These are phyloP conservation scores for Phytophthora ohioensis DNA, from an alignment of 352 stramenopile genomes.

Conservation along the genomic window DNA sequence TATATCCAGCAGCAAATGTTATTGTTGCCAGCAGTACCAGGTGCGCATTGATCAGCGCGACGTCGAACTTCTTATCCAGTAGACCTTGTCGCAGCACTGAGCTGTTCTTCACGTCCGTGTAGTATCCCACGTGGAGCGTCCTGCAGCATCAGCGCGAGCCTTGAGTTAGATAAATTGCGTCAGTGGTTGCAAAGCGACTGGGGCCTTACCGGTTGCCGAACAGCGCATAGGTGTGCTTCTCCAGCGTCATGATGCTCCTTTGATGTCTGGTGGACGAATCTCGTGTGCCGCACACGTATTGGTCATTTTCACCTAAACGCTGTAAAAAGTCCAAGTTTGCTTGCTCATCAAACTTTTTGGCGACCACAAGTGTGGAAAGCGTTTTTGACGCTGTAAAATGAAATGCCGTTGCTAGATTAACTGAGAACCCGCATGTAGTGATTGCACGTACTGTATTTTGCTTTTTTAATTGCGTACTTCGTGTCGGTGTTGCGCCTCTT, in stretches of 20 bases:
- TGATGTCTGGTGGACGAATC: neutral
- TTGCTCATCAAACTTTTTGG: neutral
- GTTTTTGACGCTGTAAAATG: too few species aligned
- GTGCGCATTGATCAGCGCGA: constrained; percentile 77
- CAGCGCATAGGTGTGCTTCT: constrained; percentile 72
- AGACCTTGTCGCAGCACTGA: constrained; percentile 60
- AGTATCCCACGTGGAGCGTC: constrained; percentile 79
- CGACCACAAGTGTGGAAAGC: too few species aligned
- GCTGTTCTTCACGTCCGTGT: constrained; percentile 79
- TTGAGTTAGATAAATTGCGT: neutral
- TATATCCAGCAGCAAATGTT: constrained; percentile 9
- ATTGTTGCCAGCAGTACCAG: constrained; percentile 44
- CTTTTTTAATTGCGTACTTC: too few species aligned
- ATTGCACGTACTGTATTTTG: too few species aligned
- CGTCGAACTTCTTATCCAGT: constrained; percentile 73
- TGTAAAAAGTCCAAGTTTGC: neutral
- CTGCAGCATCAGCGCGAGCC: constrained; percentile 32
- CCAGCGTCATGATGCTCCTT: constrained; percentile 42
- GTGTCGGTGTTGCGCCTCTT: too few species aligned
- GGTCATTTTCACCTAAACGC: neutral
- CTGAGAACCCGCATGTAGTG: too few species aligned
- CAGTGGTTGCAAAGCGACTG: neutral
- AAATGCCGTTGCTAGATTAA: too few species aligned
- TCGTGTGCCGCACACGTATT: neutral
- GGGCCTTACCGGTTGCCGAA: constrained; percentile 63